Percentiles rank a stretch among this genome's conserved stretches.
phyloP scores from a whole-genome alignment of 805 yeast genomes.

The Scheffersomyces amazonensis region DNA sequence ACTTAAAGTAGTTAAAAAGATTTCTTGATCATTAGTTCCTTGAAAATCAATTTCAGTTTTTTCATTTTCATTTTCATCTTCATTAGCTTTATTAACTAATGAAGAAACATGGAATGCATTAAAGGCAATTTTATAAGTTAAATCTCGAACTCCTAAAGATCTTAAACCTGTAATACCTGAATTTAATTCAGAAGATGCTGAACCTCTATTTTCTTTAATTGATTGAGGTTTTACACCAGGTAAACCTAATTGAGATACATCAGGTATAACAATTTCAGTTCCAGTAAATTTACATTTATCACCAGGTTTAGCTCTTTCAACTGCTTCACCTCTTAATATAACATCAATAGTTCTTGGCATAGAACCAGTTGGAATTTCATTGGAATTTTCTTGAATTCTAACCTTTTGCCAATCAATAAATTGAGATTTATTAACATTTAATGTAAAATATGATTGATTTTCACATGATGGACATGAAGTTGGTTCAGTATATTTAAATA shows the following conservation, averaged over 20 bases:
- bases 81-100: constrained; percentile 32
- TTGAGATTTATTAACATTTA: constrained; percentile 78
- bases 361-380: constrained; percentile 95
- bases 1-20: constrained; percentile 71
- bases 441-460: constrained; percentile 81
- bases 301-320: constrained; percentile 96
- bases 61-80: constrained; percentile 18
- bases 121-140: constrained; percentile 88
- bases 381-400: constrained; percentile 93
- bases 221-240: constrained; percentile 94
- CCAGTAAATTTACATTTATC: constrained; percentile 94
- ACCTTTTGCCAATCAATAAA: constrained; percentile 97
- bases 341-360: constrained; percentile 98
- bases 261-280: constrained; percentile 92
- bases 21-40: constrained; percentile 74
- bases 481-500: constrained; percentile 92
- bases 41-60: constrained; percentile 24
- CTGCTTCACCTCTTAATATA: constrained; percentile 87
- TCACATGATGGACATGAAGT: constrained; percentile 88
- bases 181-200: constrained; percentile 65
- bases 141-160: constrained; percentile 89
- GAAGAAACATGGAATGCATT: constrained; percentile 89
- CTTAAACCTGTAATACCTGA: constrained; percentile 88
- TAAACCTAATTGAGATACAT: constrained; percentile 85
- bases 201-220: constrained; percentile 60